Conservation (phyloP, 768 basidiomycete species). For the Boletellus sp. region DNA sequence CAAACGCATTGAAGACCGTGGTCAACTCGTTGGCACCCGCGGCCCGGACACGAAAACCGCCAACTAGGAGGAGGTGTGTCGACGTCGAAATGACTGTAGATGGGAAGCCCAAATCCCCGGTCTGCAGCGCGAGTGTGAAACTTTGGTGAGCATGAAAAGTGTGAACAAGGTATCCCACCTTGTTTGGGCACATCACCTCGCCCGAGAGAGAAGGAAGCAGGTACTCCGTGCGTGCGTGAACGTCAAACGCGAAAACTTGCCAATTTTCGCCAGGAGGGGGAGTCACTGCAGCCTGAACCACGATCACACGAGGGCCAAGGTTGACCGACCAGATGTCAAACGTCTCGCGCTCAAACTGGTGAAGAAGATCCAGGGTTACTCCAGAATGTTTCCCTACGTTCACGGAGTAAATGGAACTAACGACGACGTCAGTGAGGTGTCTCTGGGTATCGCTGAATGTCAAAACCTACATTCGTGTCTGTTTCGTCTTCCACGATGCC, state of each 20-base stretch:
- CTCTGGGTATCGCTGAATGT: too few relatives aligned
- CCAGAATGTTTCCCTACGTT: neutral
- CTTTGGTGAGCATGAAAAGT: too few relatives aligned
- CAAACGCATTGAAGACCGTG: constrained; percentile 14
- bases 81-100: constrained; percentile 16
- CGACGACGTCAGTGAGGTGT: neutral
- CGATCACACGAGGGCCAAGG: constrained; percentile 15
- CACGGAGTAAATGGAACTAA: constrained; percentile 2
- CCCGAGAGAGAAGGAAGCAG: neutral
- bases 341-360: constrained; percentile 2
- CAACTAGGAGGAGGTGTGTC: constrained; percentile 17
- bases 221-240: constrained; percentile 9
- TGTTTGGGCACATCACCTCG: neutral
- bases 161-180: neutral
- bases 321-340: neutral
- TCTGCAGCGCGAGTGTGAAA: neutral
- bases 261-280: neutral
- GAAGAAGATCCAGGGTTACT: constrained; percentile 13
- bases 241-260: constrained; percentile 10
- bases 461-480: constrained; percentile 4
- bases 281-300: neutral
- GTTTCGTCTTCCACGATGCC: neutral
- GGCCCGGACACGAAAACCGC: neutral
- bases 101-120: neutral
- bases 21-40: neutral